Evolutionary conservation across 352 stramenopile species (phyloP).

Genomic region (Globisporangium uncinulatum): DNA sequence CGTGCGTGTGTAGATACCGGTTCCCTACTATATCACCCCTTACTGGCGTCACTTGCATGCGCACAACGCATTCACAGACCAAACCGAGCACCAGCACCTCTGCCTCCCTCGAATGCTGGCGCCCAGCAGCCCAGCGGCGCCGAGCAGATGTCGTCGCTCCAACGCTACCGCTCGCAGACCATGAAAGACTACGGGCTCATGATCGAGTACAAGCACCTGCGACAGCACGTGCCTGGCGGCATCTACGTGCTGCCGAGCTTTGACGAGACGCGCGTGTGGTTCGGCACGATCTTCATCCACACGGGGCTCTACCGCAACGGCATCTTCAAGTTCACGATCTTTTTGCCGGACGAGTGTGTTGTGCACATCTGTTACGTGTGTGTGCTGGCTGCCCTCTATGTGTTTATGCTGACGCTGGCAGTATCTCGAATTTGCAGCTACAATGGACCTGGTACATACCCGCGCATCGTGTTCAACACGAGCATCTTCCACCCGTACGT

Average conservation of each 20-base stretch:
- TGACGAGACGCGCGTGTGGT: slow-evolving; percentile 90
- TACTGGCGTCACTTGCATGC: background rate
- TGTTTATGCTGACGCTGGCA: slow-evolving; percentile 1
- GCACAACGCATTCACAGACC: background rate
- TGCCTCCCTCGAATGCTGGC: slow-evolving; percentile 8
- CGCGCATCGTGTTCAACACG: slow-evolving; percentile 90
- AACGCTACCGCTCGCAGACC: slow-evolving; percentile 80
- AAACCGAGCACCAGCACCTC: background rate
- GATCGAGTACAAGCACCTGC: slow-evolving; percentile 97
- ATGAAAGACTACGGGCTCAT: slow-evolving; percentile 95
- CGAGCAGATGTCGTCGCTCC: slow-evolving; percentile 74
- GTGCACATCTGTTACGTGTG: too few species aligned
- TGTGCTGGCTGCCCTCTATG: background rate
- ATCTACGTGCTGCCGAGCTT: slow-evolving; percentile 95
- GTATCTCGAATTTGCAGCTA: slow-evolving; percentile 59
- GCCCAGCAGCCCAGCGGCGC: slow-evolving; percentile 15
- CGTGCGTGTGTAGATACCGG: slow-evolving; percentile 1
- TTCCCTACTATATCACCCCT: background rate
- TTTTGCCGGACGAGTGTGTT: slow-evolving; percentile 59
- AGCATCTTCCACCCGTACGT: slow-evolving; percentile 94
- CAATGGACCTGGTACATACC: slow-evolving; percentile 91
- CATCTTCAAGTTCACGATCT: slow-evolving; percentile 96
- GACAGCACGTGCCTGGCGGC: slow-evolving; percentile 90
- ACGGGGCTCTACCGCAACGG: slow-evolving; percentile 93
- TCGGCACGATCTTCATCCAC: slow-evolving; percentile 95